phyloP scores from a whole-genome alignment of 805 yeast species.

The Metschnikowia koreensis region DNA sequence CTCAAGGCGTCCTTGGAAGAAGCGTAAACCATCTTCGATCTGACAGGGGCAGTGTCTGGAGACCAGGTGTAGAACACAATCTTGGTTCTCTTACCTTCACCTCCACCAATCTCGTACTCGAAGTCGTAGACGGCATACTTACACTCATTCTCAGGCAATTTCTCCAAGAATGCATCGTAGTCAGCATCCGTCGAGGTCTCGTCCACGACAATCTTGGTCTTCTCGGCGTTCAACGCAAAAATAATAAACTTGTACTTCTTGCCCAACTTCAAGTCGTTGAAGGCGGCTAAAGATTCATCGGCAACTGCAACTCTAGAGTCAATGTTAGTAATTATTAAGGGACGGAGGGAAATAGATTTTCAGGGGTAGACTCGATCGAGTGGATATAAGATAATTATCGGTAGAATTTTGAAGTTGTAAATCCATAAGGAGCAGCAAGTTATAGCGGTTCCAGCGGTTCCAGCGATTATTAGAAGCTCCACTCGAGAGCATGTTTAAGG shows the following conservation, averaged over 20 bases:
- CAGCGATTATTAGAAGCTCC: no score
- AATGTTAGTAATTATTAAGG: conserved; percentile 6
- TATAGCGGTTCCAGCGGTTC: no score
- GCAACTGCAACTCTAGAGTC: conserved; percentile 43
- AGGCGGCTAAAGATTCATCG: conserved; percentile 89
- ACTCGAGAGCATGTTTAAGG: no score
- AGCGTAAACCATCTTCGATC: conserved; percentile 97
- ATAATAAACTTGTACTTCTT: conserved; percentile 83
- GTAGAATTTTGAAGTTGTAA: no score
- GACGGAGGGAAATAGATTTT: background rate
- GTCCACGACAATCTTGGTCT: conserved; percentile 89
- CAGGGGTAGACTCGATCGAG: no score
- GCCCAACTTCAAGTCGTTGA: conserved; percentile 94
- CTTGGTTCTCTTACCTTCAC: conserved; percentile 91
- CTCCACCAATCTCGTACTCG: conserved; percentile 84
- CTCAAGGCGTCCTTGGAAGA: conserved; percentile 97
- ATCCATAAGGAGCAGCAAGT: no score
- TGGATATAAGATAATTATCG: no score
- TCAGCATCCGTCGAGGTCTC: conserved; percentile 71
- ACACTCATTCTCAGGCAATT: conserved; percentile 94
- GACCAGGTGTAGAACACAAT: conserved; percentile 83
- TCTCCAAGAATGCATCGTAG: conserved; percentile 83
- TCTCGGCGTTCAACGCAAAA: conserved; percentile 75
- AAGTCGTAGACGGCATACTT: conserved; percentile 96
- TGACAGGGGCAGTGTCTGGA: conserved; percentile 95